Evolutionary conservation across 352 stramenopile species (phyloP).

Genomic region (Phytophthora sp.): DNA sequence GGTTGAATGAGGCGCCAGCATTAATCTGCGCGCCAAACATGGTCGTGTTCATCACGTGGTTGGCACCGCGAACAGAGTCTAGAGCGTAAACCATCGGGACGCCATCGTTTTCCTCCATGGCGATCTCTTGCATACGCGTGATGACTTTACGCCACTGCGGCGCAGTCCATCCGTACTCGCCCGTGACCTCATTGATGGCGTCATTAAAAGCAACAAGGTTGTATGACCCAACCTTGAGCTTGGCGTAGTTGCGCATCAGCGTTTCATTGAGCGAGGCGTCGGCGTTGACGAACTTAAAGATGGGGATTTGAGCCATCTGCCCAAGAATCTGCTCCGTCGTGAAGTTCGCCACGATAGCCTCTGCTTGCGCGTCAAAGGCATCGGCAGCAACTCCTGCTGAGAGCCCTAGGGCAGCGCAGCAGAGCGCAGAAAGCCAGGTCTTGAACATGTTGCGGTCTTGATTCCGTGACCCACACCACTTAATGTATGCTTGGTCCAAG

Average conservation of each 20-base stretch:
- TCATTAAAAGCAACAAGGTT: conserved; percentile 56
- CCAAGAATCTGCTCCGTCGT: conserved; percentile 49
- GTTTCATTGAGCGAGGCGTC: conserved; percentile 52
- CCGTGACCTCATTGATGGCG: neutral
- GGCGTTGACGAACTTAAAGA: conserved; percentile 58
- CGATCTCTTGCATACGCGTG: conserved; percentile 72
- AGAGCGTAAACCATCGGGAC: conserved; percentile 79
- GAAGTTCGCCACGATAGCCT: conserved; percentile 9
- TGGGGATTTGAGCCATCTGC: conserved; percentile 88
- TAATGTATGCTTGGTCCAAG: neutral
- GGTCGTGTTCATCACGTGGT: conserved; percentile 70
- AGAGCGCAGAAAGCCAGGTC: conserved; percentile 3
- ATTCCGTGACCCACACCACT: neutral
- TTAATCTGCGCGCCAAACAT: conserved; percentile 88
- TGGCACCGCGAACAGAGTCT: conserved; percentile 85
- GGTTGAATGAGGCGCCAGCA: conserved; percentile 83
- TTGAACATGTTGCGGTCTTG: conserved; percentile 2
- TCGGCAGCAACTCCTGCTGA: neutral
- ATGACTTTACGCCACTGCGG: conserved; percentile 64
- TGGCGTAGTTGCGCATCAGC: conserved; percentile 57
- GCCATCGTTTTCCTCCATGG: conserved; percentile 49
- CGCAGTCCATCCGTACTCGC: neutral
- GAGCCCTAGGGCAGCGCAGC: conserved; percentile 10
- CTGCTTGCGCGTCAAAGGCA: conserved; percentile 3
- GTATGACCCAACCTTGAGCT: conserved; percentile 82